A percentile compares a stretch with the other conserved stretches of the same genome.
Evolutionary conservation across 352 stramenopile genomes (phyloP).

Genomic region (Globisporangium perplexum): DNA sequence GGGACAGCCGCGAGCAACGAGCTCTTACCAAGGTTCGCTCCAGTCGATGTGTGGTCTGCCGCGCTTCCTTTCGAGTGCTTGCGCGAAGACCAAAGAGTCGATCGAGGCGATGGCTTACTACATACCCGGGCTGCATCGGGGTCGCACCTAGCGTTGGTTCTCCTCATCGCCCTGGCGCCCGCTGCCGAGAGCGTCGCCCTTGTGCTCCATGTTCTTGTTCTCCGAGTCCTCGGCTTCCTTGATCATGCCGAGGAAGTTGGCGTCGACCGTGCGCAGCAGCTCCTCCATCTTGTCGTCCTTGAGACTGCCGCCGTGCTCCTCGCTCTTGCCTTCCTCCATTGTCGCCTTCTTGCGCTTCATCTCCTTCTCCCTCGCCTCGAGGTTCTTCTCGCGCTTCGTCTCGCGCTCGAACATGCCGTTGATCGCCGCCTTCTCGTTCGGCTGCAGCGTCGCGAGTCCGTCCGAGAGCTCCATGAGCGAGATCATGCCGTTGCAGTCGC

Average conservation of each 20-base stretch:
- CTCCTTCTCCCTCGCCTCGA: constrained; percentile 89
- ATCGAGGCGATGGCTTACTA: no score
- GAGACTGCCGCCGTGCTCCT: constrained; percentile 44
- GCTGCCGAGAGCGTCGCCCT: constrained; percentile 33
- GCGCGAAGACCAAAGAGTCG: no score
- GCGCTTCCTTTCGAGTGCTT: no score
- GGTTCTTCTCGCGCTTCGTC: constrained; percentile 95
- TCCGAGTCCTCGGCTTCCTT: constrained; percentile 93
- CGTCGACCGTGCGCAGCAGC: constrained; percentile 89
- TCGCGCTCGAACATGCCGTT: constrained; percentile 96
- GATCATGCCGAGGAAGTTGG: constrained; percentile 95
- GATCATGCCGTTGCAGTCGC: constrained; percentile 95
- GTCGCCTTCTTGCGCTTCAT: constrained; percentile 77
- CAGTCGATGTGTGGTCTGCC: no score
- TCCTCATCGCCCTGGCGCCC: constrained; percentile 21
- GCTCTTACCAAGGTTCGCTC: no score
- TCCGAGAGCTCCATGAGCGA: constrained; percentile 95
- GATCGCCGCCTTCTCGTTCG: constrained; percentile 94
- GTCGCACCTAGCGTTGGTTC: constrained; percentile 12
- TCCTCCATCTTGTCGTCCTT: constrained; percentile 95
- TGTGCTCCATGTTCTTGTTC: constrained; percentile 88
- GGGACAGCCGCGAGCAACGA: no score
- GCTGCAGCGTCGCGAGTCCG: constrained; percentile 85
- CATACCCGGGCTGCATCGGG: no score
- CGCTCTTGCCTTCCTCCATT: constrained; percentile 76